Evolutionary conservation across 129 eudicot species (phyloP), one percentile per base, ranked within the genome.

Genomic region (Tagetes erecta): DNA sequence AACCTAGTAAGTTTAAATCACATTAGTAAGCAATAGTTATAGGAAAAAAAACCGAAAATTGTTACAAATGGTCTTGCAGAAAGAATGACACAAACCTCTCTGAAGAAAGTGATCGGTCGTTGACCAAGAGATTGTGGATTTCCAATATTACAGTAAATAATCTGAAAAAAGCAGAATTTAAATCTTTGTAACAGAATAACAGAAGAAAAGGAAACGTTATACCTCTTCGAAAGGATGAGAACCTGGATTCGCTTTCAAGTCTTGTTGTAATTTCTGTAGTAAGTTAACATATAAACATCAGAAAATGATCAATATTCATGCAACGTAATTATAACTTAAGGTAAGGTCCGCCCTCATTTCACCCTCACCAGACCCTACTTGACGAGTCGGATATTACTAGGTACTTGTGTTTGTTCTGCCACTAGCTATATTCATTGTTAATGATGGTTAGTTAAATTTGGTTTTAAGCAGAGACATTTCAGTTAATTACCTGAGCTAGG

Each of bases 101-200:
- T 83, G 79, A 95, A 95, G 76, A 95, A 95, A 12, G 99, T 95
- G 68, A 95, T 87, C 9, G 99, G 99, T 76, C 85, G 97, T 80
- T 95, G 99, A 39, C 88, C 96, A 63, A 95, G 97, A 59, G 99
- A 95, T 68, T 95, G 99, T 67, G 99, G 99, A 76, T 95, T 95
- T 77, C 99, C 99, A 53, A 95, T 93, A 66, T 93, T 95, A 81
- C 99, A 95, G 84, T 85, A 91, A 42, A 95, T 81, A 70, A 95
- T 88, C 99, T 95, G 92, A 80, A 35, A 72, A 62, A 46, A 49
- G 60, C 68, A 73, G 57, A 72, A 60, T 13, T 47, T 11, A 46
- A 3, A 74, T 13, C 65, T 41, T 41, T 1, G 8, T 55, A 75
- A 51, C 5, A 59, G 44, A 20, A 20, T 20, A 75, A 71, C 4